Base-by-base conservation (phyloP, 2,329 filamentous ascomycete genomes). In the Microsporum audouinii region DNA sequence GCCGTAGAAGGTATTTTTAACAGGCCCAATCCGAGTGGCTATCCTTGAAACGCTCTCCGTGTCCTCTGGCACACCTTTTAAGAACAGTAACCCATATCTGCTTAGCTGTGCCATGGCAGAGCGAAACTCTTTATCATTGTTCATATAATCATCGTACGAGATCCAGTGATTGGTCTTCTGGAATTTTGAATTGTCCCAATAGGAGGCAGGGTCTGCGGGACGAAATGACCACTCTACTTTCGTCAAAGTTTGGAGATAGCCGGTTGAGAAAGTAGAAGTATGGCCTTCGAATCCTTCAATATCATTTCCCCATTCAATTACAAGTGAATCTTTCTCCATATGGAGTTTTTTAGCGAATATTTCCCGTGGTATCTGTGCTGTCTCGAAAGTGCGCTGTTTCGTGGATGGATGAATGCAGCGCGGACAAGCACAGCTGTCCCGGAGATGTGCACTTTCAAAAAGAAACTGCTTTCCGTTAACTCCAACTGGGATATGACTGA, bases 1-100 rank as follows among this genome's bases (percentile, higher is more conserved):
- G 47, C 94, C 94, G 73, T 97, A 97, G 71, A 97, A 94, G 5
- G 91, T 94, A 67, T 90, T 85, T 69, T 90, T 88, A 31, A 96
- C 76, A 38, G 83, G 83, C 0, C 91, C 91, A 62, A 97, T 88
- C 58, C 85, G 83, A 2, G 79, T 78, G 1, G 85, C 88, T 62
- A 97, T 84, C 27, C 79, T 75, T 43, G 83, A 80, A 3, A 96
- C 87, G 3, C 84, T 80, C 1, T 79, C 73, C 63, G 87, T 82
- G 14, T 82, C 81, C 7, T 84, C 77, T 0, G 92, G 91, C 4
- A 96, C 86, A 63, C 84, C 82, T 57, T 82, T 83, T 33, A 97
- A 73, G 72, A 95, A 89, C 14, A 96, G 76, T 0, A 97, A 76
- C 0, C 94, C 94, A 58, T 86, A 81, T 36, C 76, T 76, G 39